Percentiles rank a stretch among this genome's conserved stretches.
Conservation (phyloP, 2,329 filamentous ascomycete species). For the Apiospora pterosperma region DNA sequence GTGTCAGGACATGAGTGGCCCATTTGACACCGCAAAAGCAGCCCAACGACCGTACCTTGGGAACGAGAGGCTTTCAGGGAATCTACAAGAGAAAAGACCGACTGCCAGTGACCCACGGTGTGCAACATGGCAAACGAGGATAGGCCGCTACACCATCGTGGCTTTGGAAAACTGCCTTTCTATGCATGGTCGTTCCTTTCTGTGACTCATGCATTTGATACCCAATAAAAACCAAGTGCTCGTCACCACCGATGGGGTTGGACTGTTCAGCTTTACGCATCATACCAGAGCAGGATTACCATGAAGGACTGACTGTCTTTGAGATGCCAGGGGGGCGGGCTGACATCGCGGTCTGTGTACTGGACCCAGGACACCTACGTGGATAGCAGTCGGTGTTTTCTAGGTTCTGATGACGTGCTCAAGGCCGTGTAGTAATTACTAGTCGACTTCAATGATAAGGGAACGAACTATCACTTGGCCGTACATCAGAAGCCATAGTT, state of each 20-base stretch:
- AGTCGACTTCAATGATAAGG: no score
- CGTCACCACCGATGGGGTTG: neutral
- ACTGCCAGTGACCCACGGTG: neutral
- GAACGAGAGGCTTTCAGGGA: neutral
- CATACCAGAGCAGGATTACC: no score
- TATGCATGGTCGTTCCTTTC: neutral
- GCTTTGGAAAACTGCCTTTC: neutral
- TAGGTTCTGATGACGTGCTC: no score
- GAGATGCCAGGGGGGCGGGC: no score
- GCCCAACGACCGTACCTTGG: neutral
- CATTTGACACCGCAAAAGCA: neutral
- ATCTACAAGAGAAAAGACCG: neutral
- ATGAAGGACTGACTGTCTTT: no score
- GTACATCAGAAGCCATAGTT: neutral
- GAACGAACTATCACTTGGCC: no score
- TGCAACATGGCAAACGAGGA: neutral
- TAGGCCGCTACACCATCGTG: neutral
- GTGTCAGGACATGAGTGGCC: no score
- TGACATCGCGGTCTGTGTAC: no score
- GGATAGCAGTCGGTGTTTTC: no score
- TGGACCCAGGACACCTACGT: no score
- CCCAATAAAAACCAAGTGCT: neutral
- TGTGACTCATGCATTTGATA: neutral
- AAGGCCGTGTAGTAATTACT: no score
- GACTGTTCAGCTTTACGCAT: no score